Evolutionary conservation across 129 eudicot species (phyloP), one percentile per base, ranked within the genome.

Genomic region (Solidago caesia): DNA sequence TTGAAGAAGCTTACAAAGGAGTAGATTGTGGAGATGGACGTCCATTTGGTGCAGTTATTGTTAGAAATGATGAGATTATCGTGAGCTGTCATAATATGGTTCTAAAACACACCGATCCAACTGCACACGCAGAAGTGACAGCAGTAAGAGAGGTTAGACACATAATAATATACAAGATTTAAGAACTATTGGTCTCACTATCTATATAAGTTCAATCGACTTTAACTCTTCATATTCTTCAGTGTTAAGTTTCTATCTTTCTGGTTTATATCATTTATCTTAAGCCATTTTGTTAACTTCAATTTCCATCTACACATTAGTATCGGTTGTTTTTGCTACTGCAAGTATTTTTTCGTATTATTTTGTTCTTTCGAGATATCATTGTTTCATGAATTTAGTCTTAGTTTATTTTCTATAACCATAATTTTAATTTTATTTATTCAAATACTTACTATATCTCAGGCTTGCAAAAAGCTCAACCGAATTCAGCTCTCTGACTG

Each of bases 71-170:
- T 56, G 33, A 56, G 8, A 21, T 56, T 15, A 26, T 56, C 4
- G 62, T n/a, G 29, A 56, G 6, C 9, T 53, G 60, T n/a, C 60
- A 53, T n/a, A 53, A 12, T n/a, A 53, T 53, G 60, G 21, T 53
- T 5, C 26, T 4, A 21, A 60, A 60, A 26, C 65, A 60, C 43
- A 60, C 6, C 21, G 65, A 60, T 42, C 65, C 65, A 60, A 60
- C 65, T 7, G 65, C 65, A 60, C 65, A 60, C 21, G 65, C 65
- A 1, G 65, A 60, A 60, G 42, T 60, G 6, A 8, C 39, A 60
- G 65, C 65, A 5, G 13, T 60, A 60, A 26, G 65, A 60, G 65
- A 60, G 65, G 65, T 60, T 60, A 60, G 43, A 16, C 60, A 10
- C 60, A 25, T 26, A 25, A 5, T 2, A 8, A 60, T 60, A 2